A percentile compares a stretch with the other conserved stretches of the same genome.
Evolutionary conservation across 78 protist genomes (phyloP).

Genomic region (Tieghemostelium lacteum): DNA sequence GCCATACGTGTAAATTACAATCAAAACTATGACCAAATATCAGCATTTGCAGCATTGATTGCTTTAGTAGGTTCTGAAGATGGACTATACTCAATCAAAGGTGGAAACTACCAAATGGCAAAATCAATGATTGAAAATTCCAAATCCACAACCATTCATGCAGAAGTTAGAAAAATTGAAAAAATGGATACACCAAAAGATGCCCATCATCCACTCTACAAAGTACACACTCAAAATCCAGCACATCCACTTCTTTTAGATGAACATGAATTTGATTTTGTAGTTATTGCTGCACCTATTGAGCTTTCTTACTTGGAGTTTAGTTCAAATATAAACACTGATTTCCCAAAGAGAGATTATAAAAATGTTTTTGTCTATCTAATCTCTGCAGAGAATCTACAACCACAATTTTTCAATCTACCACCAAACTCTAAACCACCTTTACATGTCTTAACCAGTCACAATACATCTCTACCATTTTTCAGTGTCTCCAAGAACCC

Average conservation of each 20-base stretch:
- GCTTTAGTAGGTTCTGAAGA: slow-evolving; percentile 24
- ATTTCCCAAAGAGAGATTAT: background rate
- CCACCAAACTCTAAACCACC: background rate
- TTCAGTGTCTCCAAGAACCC: slow-evolving; percentile 21
- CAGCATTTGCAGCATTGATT: slow-evolving; percentile 37
- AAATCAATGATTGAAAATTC: background rate
- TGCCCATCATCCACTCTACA: background rate
- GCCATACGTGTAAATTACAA: background rate
- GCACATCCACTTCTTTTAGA: too few species aligned
- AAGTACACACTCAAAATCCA: background rate
- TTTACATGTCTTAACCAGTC: slow-evolving; percentile 9
- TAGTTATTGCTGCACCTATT: slow-evolving; percentile 33
- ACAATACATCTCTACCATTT: slow-evolving; percentile 24
- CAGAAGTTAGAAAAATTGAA: background rate
- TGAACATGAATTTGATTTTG: slow-evolving; percentile 30
- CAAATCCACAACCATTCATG: background rate
- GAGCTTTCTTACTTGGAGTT: background rate
- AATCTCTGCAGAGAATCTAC: background rate
- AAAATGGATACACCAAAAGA: background rate
- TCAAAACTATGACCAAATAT: background rate
- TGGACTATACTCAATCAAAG: slow-evolving; percentile 12
- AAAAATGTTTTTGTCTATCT: slow-evolving; percentile 19
- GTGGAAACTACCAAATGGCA: slow-evolving; percentile 17
- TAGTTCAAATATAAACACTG: background rate
- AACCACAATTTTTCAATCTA: background rate